phyloP scores from a whole-genome alignment of 2,329 filamentous ascomycete species.

The Fusarium sp. region DNA sequence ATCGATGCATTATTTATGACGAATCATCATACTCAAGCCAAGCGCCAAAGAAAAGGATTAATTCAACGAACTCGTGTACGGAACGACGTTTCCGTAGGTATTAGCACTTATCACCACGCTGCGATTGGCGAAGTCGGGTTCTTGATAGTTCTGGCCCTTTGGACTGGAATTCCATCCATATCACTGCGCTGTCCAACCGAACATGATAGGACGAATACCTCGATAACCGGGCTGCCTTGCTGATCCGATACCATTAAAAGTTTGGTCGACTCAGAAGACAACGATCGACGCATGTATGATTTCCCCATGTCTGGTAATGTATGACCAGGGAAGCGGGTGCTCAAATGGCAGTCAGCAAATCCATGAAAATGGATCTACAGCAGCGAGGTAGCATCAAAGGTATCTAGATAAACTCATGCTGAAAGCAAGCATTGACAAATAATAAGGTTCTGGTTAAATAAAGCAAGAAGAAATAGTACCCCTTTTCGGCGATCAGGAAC shows the following conservation, averaged over 20 bases:
- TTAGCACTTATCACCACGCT: not conserved
- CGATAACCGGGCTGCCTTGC: not conserved
- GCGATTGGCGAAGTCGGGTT: conserved; percentile 1
- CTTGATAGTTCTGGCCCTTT: conserved; percentile 27
- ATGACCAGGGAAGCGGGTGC: not conserved
- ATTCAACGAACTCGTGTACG: not conserved
- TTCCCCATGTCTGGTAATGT: not conserved
- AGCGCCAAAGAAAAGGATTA: not conserved
- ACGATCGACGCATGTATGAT: conserved; percentile 6
- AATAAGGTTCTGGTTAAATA: conserved; percentile 10
- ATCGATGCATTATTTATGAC: not conserved
- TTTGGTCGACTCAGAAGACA: conserved; percentile 20
- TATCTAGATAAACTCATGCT: not conserved
- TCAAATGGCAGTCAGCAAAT: not conserved
- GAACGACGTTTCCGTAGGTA: not conserved
- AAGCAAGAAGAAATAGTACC: not conserved
- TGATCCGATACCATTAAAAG: not conserved
- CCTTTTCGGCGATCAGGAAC: conserved; percentile 24
- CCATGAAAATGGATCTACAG: conserved; percentile 1
- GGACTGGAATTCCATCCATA: conserved; percentile 24
- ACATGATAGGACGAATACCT: not conserved
- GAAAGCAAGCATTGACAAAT: conserved; percentile 16
- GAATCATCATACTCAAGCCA: not conserved
- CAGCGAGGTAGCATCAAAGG: not conserved
- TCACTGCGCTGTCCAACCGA: conserved; percentile 9